Base-by-base conservation (phyloP, 2,329 filamentous ascomycete species). In the Rhexocercosporidium sp. region DNA sequence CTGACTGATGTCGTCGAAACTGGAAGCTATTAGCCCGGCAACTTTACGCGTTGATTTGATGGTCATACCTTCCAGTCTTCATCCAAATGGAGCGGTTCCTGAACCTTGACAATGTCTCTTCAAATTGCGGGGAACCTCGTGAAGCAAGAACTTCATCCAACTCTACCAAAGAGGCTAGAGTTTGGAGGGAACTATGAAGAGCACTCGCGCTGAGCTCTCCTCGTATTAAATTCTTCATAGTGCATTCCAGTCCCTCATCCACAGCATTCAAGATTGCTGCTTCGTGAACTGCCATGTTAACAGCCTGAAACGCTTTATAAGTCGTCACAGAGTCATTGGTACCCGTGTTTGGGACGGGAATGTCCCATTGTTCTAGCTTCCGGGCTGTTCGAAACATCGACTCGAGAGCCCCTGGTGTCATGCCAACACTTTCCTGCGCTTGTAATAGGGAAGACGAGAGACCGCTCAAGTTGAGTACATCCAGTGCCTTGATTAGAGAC, bases 301-400 rank as follows among this genome's bases (percentile, higher is more conserved):
- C 84, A 25, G 88, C 88, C 77, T 97, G 93, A 67, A 96, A 94
- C 0, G 89, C 88, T 73, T 90, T 91, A 80, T 96, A 97, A 0
- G 95, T 82, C 0, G 88, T 90, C 3, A 90, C 89, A 1, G 90
- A 84, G 64, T 90, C 87, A 34, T 87, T 90, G 14, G 85, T 82
- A 59, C 85, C 86, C 2, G 84, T 81, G 8, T 84, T 82, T 0
- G 94, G 92, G 0, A 90, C 89, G 16, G 92, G 92, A 22, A 98
- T 84, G 76, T 97, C 94, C 96, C 96, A 99, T 74, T 95, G 91
- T 72, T 96, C 94, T 18, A 98, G 83, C 71, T 91, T 91, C 67
- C 92, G 87, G 22, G 94, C 94, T 6, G 92, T 93, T 62, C 88
- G 86, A 70, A 97, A 91, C 62, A 93, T 93, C 69, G 86, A 91